Evolutionary conservation across 176 grass and related monocot genomes (phyloP).

Genomic region (Aegilops bicornis): DNA sequence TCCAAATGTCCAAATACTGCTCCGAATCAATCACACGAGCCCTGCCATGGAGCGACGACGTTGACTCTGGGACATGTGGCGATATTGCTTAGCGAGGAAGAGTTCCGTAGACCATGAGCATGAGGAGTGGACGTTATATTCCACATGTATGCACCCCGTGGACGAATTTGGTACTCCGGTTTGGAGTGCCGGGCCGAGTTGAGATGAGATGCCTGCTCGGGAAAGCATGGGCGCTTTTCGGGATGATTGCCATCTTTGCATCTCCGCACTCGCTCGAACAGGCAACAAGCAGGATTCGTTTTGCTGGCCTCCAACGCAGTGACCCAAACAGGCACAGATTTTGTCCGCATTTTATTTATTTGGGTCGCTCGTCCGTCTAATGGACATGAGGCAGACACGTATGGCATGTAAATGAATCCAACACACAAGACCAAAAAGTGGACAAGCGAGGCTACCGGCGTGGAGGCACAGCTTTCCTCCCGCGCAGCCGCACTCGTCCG

Average conservation of each 20-base stretch:
- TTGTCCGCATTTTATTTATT: too few species aligned
- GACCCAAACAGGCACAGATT: too few species aligned
- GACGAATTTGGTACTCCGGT: conserved; percentile 33
- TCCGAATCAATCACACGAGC: not conserved
- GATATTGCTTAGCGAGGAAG: conserved; percentile 11
- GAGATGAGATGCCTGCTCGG: conserved; percentile 38
- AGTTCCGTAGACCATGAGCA: not conserved
- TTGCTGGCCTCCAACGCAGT: not conserved
- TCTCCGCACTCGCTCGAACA: conserved; percentile 2
- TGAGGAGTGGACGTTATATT: conserved; percentile 26
- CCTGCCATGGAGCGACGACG: not conserved
- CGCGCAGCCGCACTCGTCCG: too few species aligned
- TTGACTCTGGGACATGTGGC: not conserved
- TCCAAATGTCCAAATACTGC: not conserved
- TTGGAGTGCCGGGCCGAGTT: not conserved
- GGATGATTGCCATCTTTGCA: conserved; percentile 56
- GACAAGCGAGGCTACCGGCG: too few species aligned
- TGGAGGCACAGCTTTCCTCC: too few species aligned
- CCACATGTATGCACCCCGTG: conserved; percentile 17
- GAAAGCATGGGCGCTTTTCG: conserved; percentile 51
- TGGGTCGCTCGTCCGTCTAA: too few species aligned
- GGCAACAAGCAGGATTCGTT: conserved; percentile 31
- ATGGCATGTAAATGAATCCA: too few species aligned
- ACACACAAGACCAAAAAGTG: too few species aligned
- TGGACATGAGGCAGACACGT: too few species aligned